These are phyloP conservation scores for Arabidopsis hybrid DNA, from an alignment of 441 rosid species.

Conservation along the genomic window DNA sequence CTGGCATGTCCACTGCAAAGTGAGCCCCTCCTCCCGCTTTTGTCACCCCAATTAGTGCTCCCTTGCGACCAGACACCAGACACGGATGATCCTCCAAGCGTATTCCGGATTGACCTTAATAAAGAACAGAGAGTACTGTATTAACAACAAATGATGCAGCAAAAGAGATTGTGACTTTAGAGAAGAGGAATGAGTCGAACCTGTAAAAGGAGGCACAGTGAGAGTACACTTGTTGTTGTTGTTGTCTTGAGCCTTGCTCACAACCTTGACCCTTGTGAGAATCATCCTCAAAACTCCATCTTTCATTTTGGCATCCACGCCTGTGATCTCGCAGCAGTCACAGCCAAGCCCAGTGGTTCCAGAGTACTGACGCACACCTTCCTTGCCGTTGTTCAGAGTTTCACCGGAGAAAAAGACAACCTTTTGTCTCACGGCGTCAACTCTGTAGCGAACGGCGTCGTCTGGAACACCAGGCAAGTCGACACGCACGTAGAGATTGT, in stretches of 20 bases:
- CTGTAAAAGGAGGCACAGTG: conserved; percentile 26
- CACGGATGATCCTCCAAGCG: conserved; percentile 19
- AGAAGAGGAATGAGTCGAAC: neutral
- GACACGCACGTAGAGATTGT: conserved; percentile 22
- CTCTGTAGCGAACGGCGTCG: conserved; percentile 17
- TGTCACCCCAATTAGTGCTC: neutral
- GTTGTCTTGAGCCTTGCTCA: conserved; percentile 1
- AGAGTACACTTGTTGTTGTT: conserved; percentile 18
- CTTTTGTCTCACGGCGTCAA: conserved; percentile 33
- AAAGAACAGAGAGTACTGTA: neutral
- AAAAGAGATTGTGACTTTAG: neutral
- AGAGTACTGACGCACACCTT: conserved; percentile 19
- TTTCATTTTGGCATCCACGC: conserved; percentile 31
- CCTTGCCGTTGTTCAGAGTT: neutral
- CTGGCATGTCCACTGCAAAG: conserved; percentile 28
- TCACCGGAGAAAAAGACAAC: conserved; percentile 33
- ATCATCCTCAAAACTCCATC: conserved; percentile 42
- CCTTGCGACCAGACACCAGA: conserved; percentile 31
- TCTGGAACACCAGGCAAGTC: conserved; percentile 43
- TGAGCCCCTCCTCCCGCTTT: neutral
- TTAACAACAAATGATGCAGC: conserved; percentile 1
- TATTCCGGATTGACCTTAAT: conserved; percentile 14
- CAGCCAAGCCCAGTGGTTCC: conserved; percentile 28
- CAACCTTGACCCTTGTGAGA: conserved; percentile 32
- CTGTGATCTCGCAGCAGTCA: conserved; percentile 42